Percentiles rank a stretch among this genome's conserved stretches.
These are phyloP conservation scores for Liquidambar formosana DNA, from an alignment of 164 flowering plant genomes.

Conservation along the genomic window DNA sequence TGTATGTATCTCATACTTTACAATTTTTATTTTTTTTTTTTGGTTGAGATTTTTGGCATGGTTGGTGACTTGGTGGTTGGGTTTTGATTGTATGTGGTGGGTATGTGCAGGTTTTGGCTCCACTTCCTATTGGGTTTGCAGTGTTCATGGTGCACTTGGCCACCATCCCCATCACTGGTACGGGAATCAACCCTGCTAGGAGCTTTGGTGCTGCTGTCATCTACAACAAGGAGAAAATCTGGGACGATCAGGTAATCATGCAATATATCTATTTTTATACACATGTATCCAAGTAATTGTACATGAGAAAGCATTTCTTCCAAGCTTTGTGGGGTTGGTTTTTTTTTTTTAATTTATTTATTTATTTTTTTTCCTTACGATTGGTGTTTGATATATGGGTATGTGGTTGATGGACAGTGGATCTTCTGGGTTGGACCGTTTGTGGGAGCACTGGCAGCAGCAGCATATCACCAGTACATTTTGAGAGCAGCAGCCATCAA, in stretches of 20 bases:
- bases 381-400: not conserved
- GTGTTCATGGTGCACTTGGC: conserved; percentile 84
- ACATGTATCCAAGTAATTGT: too few relatives aligned
- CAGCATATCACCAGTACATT: conserved; percentile 77
- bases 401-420: conserved; percentile 46
- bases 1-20: conserved; percentile 24
- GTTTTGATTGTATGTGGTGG: not conserved
- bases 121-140: conserved; percentile 77
- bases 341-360: not conserved
- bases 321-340: too few relatives aligned
- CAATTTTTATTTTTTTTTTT: too few relatives aligned
- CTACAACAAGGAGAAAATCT: conserved; percentile 48
- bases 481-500: conserved; percentile 78
- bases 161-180: conserved; percentile 67
- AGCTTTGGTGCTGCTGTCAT: conserved; percentile 73
- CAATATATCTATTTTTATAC: too few relatives aligned
- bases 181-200: conserved; percentile 72
- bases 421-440: conserved; percentile 89
- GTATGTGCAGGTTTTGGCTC: conserved; percentile 62
- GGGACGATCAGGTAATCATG: conserved; percentile 63
- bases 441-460: conserved; percentile 69
- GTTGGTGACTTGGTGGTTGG: not conserved
- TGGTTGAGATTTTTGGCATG: not conserved
- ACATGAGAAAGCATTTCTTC: too few relatives aligned
- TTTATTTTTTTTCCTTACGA: not conserved